Conservation (phyloP, 805 yeast genomes). For the Ogataea philodendri region DNA sequence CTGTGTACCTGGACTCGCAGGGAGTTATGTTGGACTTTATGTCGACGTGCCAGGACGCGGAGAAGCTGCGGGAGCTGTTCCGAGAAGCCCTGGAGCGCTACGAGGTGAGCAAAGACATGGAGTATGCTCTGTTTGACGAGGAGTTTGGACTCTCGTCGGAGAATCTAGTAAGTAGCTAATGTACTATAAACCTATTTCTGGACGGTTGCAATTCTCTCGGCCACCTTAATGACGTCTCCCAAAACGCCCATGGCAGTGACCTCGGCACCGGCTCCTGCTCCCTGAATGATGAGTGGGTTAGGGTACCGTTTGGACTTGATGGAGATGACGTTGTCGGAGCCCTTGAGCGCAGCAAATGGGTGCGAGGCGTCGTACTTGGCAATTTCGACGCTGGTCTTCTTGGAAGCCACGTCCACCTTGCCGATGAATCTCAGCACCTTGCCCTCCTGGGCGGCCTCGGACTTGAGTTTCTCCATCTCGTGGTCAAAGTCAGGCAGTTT, state of each 20-base stretch:
- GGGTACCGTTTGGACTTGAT: slow-evolving; percentile 89
- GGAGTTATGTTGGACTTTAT: slow-evolving; percentile 69
- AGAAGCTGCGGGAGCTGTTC: slow-evolving; percentile 50
- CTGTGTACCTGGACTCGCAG: slow-evolving; percentile 60
- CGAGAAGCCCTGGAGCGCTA: slow-evolving; percentile 54
- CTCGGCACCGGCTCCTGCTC: slow-evolving; percentile 89
- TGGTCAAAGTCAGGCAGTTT: slow-evolving; percentile 81
- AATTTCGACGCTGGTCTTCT: slow-evolving; percentile 79
- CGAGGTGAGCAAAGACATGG: slow-evolving; percentile 36
- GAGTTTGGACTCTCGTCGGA: slow-evolving; percentile 4
- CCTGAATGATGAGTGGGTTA: slow-evolving; percentile 92
- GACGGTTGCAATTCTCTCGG: slow-evolving; percentile 64
- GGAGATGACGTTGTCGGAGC: slow-evolving; percentile 93
- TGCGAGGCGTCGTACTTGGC: slow-evolving; percentile 84
- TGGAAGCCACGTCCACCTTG: slow-evolving; percentile 71
- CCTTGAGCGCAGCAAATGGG: slow-evolving; percentile 93
- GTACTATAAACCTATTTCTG: slow-evolving; percentile 2
- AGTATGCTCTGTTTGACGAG: slow-evolving; percentile 24
- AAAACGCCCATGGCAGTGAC: slow-evolving; percentile 80
- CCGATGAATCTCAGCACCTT: slow-evolving; percentile 95
- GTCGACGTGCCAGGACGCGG: slow-evolving; percentile 54
- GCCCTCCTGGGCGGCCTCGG: slow-evolving; percentile 74
- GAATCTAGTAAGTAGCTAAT: slow-evolving; percentile 2
- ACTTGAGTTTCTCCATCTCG: slow-evolving; percentile 73
- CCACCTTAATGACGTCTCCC: slow-evolving; percentile 89